Conservation (phyloP, 1,139 yeast genomes). For the Debaryomyces nepalensis region DNA sequence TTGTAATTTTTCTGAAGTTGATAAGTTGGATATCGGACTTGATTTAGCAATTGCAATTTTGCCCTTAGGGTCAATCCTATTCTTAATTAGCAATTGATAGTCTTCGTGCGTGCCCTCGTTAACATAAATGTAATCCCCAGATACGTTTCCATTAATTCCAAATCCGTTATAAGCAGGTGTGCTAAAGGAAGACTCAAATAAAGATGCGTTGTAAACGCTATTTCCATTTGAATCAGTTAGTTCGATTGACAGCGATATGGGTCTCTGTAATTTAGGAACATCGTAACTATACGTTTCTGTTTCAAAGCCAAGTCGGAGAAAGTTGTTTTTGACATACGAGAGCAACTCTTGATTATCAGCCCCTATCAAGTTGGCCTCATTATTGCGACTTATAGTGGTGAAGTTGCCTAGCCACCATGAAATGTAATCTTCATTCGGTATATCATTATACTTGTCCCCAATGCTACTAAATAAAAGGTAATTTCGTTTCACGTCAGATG, state of each 20-base stretch:
- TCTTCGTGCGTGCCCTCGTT: constrained; percentile 39
- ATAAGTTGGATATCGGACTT: constrained; percentile 16
- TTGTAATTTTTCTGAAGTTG: constrained; percentile 32
- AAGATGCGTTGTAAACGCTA: constrained; percentile 30
- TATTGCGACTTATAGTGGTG: constrained; percentile 22
- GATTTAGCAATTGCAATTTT: constrained; percentile 40
- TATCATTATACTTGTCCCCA: constrained; percentile 28
- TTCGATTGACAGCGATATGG: constrained; percentile 29
- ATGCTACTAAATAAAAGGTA: constrained; percentile 34
- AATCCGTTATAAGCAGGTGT: constrained; percentile 46
- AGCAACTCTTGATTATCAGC: constrained; percentile 34
- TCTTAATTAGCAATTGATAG: constrained; percentile 26
- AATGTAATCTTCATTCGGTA: constrained; percentile 35
- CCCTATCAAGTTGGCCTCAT: constrained; percentile 29
- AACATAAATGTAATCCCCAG: constrained; percentile 34
- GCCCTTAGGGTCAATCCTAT: constrained; percentile 26
- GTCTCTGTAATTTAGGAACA: constrained; percentile 27
- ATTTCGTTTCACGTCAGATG: constrained; percentile 62
- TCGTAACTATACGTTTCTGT: constrained; percentile 26
- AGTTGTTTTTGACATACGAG: constrained; percentile 30
- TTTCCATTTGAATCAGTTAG: constrained; percentile 29
- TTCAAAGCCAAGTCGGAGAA: constrained; percentile 34
- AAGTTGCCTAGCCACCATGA: constrained; percentile 32
- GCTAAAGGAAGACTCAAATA: constrained; percentile 30
- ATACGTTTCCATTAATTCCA: constrained; percentile 34